Evolutionary conservation across 1,139 yeast species (phyloP).

Genomic region (Blastobotrys proliferans): DNA sequence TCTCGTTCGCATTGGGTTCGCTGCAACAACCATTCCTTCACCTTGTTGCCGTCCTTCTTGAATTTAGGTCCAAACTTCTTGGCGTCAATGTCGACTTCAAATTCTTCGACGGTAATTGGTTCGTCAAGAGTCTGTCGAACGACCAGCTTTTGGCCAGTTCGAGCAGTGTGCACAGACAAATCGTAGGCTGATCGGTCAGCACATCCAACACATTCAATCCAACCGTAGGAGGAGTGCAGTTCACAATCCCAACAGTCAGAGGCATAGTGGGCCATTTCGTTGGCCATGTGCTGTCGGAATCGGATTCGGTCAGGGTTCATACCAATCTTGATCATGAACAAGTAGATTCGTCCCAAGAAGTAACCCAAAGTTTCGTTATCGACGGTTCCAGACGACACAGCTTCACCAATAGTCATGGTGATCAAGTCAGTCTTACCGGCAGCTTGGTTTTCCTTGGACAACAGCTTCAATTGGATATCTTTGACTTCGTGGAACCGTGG

Average conservation of each 20-base stretch:
- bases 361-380: slow-evolving; percentile 97
- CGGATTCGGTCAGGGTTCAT: slow-evolving; percentile 78
- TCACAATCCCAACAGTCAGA: slow-evolving; percentile 99
- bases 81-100: slow-evolving; percentile 82
- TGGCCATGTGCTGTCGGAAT: slow-evolving; percentile 97
- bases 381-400: slow-evolving; percentile 80
- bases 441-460: slow-evolving; percentile 84
- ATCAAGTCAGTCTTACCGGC: slow-evolving; percentile 70
- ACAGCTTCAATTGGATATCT: slow-evolving; percentile 67
- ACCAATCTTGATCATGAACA: slow-evolving; percentile 83
- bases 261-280: slow-evolving; percentile 99
- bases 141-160: slow-evolving; percentile 90
- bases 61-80: slow-evolving; percentile 97
- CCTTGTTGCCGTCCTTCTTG: slow-evolving; percentile 93
- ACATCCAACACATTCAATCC: slow-evolving; percentile 99
- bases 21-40: slow-evolving; percentile 70
- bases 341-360: slow-evolving; percentile 88
- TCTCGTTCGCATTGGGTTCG: slow-evolving; percentile 87
- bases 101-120: slow-evolving; percentile 78
- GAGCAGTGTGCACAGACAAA: slow-evolving; percentile 89
- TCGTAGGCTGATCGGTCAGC: slow-evolving; percentile 99
- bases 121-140: slow-evolving; percentile 86
- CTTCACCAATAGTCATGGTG: slow-evolving; percentile 77
- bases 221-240: slow-evolving; percentile 90
- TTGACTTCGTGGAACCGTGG: slow-evolving; percentile 72